phyloP scores from a whole-genome alignment of 2,329 filamentous ascomycete species.

The Penicillium decumbens region DNA sequence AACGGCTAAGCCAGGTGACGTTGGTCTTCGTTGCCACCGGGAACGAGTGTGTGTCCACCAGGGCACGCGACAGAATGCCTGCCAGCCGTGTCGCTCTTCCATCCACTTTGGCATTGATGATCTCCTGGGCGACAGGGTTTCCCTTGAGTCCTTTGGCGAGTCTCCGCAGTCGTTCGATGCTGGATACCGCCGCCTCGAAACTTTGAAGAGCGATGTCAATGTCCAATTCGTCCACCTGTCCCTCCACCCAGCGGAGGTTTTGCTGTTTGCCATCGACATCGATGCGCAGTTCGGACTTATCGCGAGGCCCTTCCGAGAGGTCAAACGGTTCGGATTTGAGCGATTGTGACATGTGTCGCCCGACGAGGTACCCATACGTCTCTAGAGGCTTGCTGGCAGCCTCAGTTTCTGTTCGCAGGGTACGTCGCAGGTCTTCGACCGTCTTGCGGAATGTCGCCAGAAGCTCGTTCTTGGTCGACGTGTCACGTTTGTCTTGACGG shows the following conservation, averaged over 20 bases:
- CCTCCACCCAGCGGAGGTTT: conserved; percentile 91
- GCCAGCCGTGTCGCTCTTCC: conserved; percentile 76
- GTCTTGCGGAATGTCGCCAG: conserved; percentile 89
- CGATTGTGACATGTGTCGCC: conserved; percentile 64
- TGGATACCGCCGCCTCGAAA: conserved; percentile 77
- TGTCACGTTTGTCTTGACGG: conserved; percentile 76
- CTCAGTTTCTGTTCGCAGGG: conserved; percentile 78
- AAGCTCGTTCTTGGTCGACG: conserved; percentile 71
- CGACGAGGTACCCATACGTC: conserved; percentile 79
- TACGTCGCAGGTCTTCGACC: conserved; percentile 84
- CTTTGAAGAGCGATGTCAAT: conserved; percentile 90
- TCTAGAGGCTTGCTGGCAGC: conserved; percentile 79
- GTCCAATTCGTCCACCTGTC: conserved; percentile 90
- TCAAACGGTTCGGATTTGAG: conserved; percentile 78
- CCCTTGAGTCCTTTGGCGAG: conserved; percentile 76
- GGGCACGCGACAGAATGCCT: conserved; percentile 67
- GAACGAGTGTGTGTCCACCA: conserved; percentile 73
- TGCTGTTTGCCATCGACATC: conserved; percentile 96
- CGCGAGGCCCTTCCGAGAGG: conserved; percentile 70
- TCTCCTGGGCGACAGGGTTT: conserved; percentile 82
- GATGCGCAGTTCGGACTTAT: conserved; percentile 69
- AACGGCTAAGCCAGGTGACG: conserved; percentile 74
- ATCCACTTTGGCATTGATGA: conserved; percentile 86
- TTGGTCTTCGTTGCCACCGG: conserved; percentile 73
- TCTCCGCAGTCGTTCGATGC: conserved; percentile 77